Evolutionary conservation across 139 green algal genomes (phyloP).

Genomic region (Spirogloea muscicola): DNA sequence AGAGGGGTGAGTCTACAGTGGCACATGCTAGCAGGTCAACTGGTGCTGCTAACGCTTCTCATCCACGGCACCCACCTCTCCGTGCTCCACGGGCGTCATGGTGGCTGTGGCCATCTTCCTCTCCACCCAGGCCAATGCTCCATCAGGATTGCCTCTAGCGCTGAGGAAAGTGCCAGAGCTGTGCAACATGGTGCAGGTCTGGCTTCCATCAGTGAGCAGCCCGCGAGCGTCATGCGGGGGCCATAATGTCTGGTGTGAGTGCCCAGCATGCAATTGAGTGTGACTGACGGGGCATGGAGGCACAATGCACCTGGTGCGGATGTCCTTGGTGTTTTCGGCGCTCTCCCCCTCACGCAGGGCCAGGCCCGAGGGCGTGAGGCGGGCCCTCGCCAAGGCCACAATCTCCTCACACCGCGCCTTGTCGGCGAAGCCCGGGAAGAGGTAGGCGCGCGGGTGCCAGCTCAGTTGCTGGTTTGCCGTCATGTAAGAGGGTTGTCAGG

Average conservation of each 20-base stretch:
- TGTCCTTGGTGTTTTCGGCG: slow-evolving; percentile 14
- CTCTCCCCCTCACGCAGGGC: slow-evolving; percentile 35
- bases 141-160: neutral
- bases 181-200: no score
- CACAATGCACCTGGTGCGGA: slow-evolving; percentile 32
- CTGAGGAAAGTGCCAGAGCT: slow-evolving; percentile 51
- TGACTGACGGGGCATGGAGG: no score
- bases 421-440: slow-evolving; percentile 31
- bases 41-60: no score
- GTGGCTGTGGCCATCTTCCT: slow-evolving; percentile 28
- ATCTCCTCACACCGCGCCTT: slow-evolving; percentile 26
- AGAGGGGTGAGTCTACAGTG: neutral
- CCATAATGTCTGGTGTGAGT: no score
- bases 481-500: no score
- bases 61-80: slow-evolving; percentile 38
- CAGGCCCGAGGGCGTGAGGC: slow-evolving; percentile 27
- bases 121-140: slow-evolving; percentile 46
- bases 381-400: slow-evolving; percentile 7
- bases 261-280: no score
- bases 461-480: no score
- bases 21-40: neutral
- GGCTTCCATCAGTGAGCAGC: no score
- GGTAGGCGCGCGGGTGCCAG: slow-evolving; percentile 24
- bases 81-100: slow-evolving; percentile 20
- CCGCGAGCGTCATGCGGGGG: no score